phyloP scores from a whole-genome alignment of 2,329 filamentous ascomycete species.

The Myriosclerotinia duriaeana region DNA sequence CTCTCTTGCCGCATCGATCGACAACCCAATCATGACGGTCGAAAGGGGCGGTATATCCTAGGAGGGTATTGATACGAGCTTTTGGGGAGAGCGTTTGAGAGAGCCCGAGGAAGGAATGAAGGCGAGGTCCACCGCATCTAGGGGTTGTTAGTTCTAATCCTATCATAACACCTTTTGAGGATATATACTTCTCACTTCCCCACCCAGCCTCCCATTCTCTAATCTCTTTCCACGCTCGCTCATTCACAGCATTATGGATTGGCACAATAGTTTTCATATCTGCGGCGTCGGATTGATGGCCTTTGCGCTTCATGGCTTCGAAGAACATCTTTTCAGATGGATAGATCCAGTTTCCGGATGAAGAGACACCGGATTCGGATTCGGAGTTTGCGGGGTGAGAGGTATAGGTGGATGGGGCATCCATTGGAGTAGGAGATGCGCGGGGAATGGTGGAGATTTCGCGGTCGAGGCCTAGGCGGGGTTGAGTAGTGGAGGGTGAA shows the following conservation, averaged over 20 bases:
- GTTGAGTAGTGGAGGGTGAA: constrained; percentile 73
- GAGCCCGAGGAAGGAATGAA: constrained; percentile 80
- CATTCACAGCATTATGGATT: constrained; percentile 98
- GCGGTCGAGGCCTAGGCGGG: constrained; percentile 61
- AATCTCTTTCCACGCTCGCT: constrained; percentile 92
- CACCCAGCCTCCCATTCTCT: constrained; percentile 80
- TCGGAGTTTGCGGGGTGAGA: constrained; percentile 69
- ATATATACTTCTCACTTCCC: constrained; percentile 55
- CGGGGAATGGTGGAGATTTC: constrained; percentile 79
- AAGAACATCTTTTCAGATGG: constrained; percentile 98
- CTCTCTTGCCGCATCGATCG: constrained; percentile 77
- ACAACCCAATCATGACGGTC: constrained; percentile 98
- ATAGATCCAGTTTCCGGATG: constrained; percentile 91
- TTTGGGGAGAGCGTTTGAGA: constrained; percentile 71
- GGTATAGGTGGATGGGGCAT: constrained; percentile 33
- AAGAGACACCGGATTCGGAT: constrained; percentile 67
- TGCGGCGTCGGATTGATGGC: constrained; percentile 64
- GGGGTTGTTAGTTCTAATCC: not conserved
- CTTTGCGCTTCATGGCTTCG: constrained; percentile 91
- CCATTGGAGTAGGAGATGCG: constrained; percentile 46
- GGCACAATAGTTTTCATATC: constrained; percentile 93
- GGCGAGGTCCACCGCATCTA: constrained; percentile 72
- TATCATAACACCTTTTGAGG: not conserved
- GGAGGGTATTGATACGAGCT: constrained; percentile 75
- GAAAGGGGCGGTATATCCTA: constrained; percentile 91